Evolutionary conservation across 148 eudicot species (phyloP).

Genomic region (Cornus florida): DNA sequence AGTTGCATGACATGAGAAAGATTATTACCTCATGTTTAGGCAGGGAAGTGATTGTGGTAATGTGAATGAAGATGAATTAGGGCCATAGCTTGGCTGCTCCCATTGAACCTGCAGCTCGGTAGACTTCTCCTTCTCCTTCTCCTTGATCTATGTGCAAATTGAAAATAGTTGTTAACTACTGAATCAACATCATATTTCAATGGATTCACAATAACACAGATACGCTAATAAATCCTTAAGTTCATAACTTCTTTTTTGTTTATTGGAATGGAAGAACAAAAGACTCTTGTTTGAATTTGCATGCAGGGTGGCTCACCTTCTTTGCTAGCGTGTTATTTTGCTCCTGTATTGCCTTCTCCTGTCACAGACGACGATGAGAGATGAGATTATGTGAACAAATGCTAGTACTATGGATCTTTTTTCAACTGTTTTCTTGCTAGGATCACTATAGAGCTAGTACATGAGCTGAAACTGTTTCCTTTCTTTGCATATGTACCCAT

Average conservation of each 20-base stretch:
- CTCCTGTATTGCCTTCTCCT: constrained; percentile 78
- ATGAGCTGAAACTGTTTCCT: background rate
- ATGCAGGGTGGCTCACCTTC: constrained; percentile 38
- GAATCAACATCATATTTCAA: constrained; percentile 34
- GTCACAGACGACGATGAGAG: constrained; percentile 4
- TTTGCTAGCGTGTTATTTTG: constrained; percentile 59
- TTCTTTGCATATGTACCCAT: too few species aligned
- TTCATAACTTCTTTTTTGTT: background rate
- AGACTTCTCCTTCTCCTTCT: constrained; percentile 62
- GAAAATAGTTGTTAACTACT: background rate
- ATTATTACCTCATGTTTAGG: constrained; percentile 50
- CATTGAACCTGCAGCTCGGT: constrained; percentile 41
- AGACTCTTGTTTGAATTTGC: background rate
- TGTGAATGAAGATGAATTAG: constrained; percentile 29
- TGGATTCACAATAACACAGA: constrained; percentile 20
- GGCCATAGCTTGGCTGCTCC: constrained; percentile 38
- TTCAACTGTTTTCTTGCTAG: background rate
- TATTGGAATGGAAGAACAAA: background rate
- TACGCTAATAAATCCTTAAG: background rate
- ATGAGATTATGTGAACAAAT: background rate
- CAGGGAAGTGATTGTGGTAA: constrained; percentile 39
- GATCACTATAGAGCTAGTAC: background rate
- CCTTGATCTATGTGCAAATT: constrained; percentile 48
- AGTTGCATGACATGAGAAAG: background rate
- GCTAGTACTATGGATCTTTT: background rate